Percentiles rank a stretch among this genome's conserved stretches.
Conservation (phyloP, 352 stramenopile genomes). For the Pythium angustatum region DNA sequence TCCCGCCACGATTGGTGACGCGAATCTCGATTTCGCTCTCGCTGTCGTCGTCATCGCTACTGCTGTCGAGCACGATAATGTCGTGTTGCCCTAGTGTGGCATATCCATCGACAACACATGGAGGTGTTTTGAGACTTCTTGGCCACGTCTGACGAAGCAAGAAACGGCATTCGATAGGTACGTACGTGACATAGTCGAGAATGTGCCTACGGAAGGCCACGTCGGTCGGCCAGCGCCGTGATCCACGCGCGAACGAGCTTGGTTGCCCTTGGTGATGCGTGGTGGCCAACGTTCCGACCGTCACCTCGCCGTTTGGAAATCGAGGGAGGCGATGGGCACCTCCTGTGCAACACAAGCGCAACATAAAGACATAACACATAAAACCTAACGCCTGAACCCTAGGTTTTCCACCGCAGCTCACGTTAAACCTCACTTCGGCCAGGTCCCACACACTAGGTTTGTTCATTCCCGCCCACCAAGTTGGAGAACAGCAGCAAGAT, state of each 20-base stretch:
- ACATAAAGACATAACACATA: neutral
- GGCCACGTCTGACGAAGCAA: neutral
- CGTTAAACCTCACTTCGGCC: neutral
- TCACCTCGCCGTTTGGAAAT: too few relatives aligned
- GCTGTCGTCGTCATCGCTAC: conserved; percentile 18
- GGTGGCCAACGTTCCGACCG: conserved; percentile 4
- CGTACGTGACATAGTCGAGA: conserved; percentile 13
- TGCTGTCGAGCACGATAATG: conserved; percentile 23
- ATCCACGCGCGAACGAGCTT: neutral
- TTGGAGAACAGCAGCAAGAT: neutral
- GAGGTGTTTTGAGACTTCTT: conserved; percentile 12
- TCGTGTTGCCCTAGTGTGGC: conserved; percentile 2
- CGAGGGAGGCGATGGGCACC: too few relatives aligned
- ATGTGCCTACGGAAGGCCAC: neutral
- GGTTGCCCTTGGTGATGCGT: neutral
- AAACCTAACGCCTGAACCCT: too few relatives aligned
- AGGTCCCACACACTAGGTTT: neutral
- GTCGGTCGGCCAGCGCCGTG: neutral
- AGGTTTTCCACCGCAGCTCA: too few relatives aligned
- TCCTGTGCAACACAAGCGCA: neutral
- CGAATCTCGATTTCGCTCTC: neutral
- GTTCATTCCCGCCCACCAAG: neutral
- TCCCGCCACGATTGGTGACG: neutral
- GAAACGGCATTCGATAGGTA: neutral
- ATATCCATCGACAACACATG: neutral